These are phyloP conservation scores for Aspergillus bertholletiae DNA, from an alignment of 495 filamentous ascomycete genomes.

Conservation along the genomic window DNA sequence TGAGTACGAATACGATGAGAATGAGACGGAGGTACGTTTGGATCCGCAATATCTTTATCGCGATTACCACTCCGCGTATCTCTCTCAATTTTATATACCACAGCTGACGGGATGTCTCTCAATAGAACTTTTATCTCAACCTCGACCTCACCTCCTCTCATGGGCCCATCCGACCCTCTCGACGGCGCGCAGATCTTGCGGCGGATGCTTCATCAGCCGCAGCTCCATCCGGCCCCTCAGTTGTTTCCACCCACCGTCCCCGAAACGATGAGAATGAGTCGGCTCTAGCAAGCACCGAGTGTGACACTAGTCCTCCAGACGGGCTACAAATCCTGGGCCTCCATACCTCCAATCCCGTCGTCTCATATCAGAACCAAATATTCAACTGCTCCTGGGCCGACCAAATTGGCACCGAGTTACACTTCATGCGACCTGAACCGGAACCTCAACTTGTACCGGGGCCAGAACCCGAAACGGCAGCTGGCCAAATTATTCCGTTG, in stretches of 20 bases:
- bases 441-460: constrained; percentile 18
- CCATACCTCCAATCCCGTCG: constrained; percentile 65
- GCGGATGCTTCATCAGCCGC: neutral
- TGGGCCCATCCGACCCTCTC: constrained; percentile 33
- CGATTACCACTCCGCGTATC: neutral
- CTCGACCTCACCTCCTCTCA: constrained; percentile 49
- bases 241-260: neutral
- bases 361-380: constrained; percentile 69
- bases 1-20: constrained; percentile 61
- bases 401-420: constrained; percentile 75
- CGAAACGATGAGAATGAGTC: constrained; percentile 14
- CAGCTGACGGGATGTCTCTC: constrained; percentile 2
- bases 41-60: neutral
- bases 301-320: constrained; percentile 23
- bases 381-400: constrained; percentile 75
- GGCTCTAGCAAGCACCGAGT: constrained; percentile 23
- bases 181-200: constrained; percentile 23
- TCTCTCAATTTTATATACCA: too few relatives aligned
- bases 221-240: neutral
- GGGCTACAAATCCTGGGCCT: constrained; percentile 78
- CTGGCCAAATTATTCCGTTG: constrained; percentile 28
- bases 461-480: constrained; percentile 20
- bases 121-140: constrained; percentile 53
- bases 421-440: constrained; percentile 54
- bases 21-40: constrained; percentile 50